Base-by-base conservation (phyloP, 129 eudicot species). In the Heracleum sosnowskyi region DNA sequence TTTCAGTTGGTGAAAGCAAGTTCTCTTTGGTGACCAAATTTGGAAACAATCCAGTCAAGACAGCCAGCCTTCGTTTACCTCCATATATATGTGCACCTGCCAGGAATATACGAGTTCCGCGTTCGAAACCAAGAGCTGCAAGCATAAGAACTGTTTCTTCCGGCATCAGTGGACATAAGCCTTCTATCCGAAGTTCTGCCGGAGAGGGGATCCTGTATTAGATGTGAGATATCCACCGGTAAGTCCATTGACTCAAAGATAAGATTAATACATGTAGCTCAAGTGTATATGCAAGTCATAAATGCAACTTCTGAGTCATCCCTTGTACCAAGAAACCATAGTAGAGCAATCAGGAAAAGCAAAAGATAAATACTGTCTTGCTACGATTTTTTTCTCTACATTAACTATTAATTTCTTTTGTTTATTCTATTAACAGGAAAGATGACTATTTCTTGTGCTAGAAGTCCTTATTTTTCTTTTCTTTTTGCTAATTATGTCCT, bases 141-240 rank as follows among this genome's bases (percentile, higher is more conserved):
- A 96, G 97, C 99, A 96, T 92, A 78, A 96, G 99, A 77, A 89
- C 99, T 2, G 99, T 88, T 85, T 96, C 99, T 83, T 96, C 99
- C 22, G 99, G 97, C 90, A 91, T 92, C 82, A 96, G 83, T 11
- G 99, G 99, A 73, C 99, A 96, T 60, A 92, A 76, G 74, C 99
- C 99, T 74, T 92, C 99, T 17, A 90, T 77, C 79, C 87, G 86
- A 42, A 92, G 92, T 78, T 76, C 84, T 79, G 74, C 89, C 18
- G 99, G 93, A 36, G 96, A 87, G 41, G 97, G 99, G 26, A 92
- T 55, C 86, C 98, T 95, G 87, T 76, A 70, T 78, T 26, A 57
- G 13, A 33, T 16, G 45, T 33, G 12, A 76, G 80, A 78, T 6
- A 4, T 47, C 11, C 53, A 42, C 77, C 51, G 6, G 0, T 42